Evolutionary conservation across 257 asterid genomes (phyloP).

Genomic region (Fraxinus cuspidata): DNA sequence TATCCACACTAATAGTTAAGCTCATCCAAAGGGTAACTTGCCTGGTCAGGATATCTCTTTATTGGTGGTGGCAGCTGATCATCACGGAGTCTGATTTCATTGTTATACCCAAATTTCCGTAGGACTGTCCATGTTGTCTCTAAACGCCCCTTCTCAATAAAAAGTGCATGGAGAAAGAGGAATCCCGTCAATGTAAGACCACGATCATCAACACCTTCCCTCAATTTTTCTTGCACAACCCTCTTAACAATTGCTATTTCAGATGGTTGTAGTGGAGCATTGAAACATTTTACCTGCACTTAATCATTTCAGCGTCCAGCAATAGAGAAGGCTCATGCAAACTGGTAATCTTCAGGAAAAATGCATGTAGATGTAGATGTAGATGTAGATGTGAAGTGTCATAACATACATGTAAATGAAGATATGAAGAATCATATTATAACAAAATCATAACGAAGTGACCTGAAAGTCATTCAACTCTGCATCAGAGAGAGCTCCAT

Average conservation of each 20-base stretch:
- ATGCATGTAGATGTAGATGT: not conserved
- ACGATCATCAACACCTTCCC: constrained; percentile 78
- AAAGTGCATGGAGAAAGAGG: constrained; percentile 94
- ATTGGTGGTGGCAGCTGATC: constrained; percentile 84
- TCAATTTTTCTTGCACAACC: constrained; percentile 93
- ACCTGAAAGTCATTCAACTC: constrained; percentile 98
- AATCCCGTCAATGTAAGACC: constrained; percentile 98
- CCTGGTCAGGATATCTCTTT: constrained; percentile 91
- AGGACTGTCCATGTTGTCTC: constrained; percentile 99
- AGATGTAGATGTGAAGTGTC: not conserved
- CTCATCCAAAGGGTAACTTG: constrained; percentile 28
- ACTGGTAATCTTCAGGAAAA: constrained; percentile 9
- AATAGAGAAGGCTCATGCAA: constrained; percentile 21
- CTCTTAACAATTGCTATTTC: constrained; percentile 91
- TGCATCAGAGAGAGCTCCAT: constrained; percentile 94
- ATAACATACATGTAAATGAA: not conserved
- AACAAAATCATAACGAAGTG: constrained; percentile 15
- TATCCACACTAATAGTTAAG: not conserved
- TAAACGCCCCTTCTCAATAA: constrained; percentile 90
- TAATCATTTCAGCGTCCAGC: constrained; percentile 23
- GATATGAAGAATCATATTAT: constrained; percentile 9
- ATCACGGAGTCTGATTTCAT: constrained; percentile 86
- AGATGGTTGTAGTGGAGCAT: constrained; percentile 90
- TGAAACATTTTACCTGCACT: constrained; percentile 90
- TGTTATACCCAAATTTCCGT: constrained; percentile 92